Evolutionary conservation across 345 rosid genomes (phyloP), one percentile per base, ranked within the genome.

Genomic region (Noccaea caerulescens): DNA sequence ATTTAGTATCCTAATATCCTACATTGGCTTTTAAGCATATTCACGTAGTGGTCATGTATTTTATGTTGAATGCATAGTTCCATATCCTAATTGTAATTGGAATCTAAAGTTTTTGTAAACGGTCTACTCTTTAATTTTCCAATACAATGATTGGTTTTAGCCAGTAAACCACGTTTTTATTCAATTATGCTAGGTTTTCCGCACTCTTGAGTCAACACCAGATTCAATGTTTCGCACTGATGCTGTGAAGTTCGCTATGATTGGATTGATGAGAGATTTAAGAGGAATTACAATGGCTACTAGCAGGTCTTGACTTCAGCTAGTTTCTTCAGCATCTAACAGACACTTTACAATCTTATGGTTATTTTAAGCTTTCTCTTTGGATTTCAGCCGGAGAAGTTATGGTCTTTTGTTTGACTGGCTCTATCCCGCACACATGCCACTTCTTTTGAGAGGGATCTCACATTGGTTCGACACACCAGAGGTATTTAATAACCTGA

Each of bases 251-350:
- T 92, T 82, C 81, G 93, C 96, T 63, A 68, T 95, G 53, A 85
- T 92, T 76, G 99, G 99, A 39, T 82, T 92, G 62, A 92, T 90
- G 98, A 87, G 99, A 80, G 98, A 95, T 84, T 88, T 95, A 49
- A 84, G 98, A 85, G 99, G 99, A 70, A 87, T 95, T 71, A 83
- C 98, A 9, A 91, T 91, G 99, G 99, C 99, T 67, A 86, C 99
- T 58, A 90, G 84, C 83, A 87, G 97, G 99, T 88, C 46, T 9
- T 64, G 68, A 38, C 68, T 73, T 49, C 42, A 51, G 30, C 59
- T 60, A 46, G 51, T 66, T 63, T 13, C 61, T 72, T 43, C 5
- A 39, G 42, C 61, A 47, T 71, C 70, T 69, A 20, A 36, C 53
- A 38, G 34, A 51, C 18, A 41, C 25, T 66, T 62, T 45, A 20